Base-by-base conservation (phyloP, 768 basidiomycete genomes). In the Phallus indusiatus region DNA sequence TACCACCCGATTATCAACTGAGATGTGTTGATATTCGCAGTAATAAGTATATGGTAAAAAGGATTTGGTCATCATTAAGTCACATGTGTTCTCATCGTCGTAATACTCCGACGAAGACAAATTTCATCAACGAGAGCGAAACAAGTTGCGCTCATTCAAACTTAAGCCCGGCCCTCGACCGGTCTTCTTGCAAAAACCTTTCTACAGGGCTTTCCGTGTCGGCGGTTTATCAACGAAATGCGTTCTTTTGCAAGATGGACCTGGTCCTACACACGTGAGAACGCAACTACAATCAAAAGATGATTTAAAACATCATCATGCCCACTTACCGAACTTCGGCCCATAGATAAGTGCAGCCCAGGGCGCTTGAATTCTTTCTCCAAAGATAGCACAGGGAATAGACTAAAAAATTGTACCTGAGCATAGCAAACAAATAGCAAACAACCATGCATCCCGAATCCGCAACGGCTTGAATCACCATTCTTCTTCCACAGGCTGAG, bases 201-300 rank as follows among this genome's bases (percentile, higher is more conserved):
- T 90, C 85, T 34, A 91, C 67, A 46, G 91, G 81, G 75, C 63
- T 89, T 89, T 0, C 90, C 90, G 42, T 83, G 81, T 18, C 79
- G 78, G 20, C 97, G 77, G 66, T 97, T 97, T 21, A 81, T 71
- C 1, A 96, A 72, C 2, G 93, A 86, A 56, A 97, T 93, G 3
- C 92, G 79, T 70, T 99, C 96, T 68, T 99, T 90, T 2, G 93
- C 85, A 21, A 99, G 72, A 77, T 97, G 96, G 0, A 91, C 94
- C 76, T 86, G 90, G 67, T 89, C 93, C 91, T 88, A 64, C 47
- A 55, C 37, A 18, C 42, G 42, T 47, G 21, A 28, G 28, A 28
- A 28, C n/a, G n/a, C n/a, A n/a, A n/a, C n/a, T n/a, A n/a, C n/a
- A n/a, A n/a, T n/a, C n/a, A n/a, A n/a, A n/a, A n/a, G n/a, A n/a